Base-by-base conservation (phyloP, 139 green algal genomes). In the Tetratostichococcus sp. region DNA sequence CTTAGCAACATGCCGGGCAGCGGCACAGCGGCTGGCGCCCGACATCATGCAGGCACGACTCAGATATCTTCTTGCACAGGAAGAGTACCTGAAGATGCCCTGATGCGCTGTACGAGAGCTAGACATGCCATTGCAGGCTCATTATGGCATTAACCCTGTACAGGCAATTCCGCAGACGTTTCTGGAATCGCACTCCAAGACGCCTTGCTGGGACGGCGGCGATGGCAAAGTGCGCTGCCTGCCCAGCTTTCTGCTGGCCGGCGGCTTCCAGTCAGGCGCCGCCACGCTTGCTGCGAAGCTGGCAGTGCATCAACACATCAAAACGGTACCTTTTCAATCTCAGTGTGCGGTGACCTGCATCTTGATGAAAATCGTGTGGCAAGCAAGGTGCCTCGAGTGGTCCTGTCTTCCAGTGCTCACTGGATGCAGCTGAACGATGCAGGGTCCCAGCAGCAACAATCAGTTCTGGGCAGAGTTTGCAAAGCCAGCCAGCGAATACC, bases 391-490 rank as follows among this genome's bases (percentile, higher is more conserved):
- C n/a, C n/a, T n/a, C n/a, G n/a, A n/a, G n/a, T n/a, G n/a, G n/a
- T n/a, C n/a, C n/a, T n/a, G n/a, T n/a, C n/a, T n/a, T n/a, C n/a
- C n/a, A n/a, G n/a, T n/a, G n/a, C n/a, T n/a, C n/a, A n/a, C n/a
- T n/a, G n/a, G n/a, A n/a, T n/a, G n/a, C n/a, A n/a, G n/a, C n/a
- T n/a, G n/a, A n/a, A n/a, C 19, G 17, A 17, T 17, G 19, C 50
- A 62, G 50, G 50, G 50, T 8, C 50, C 50, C 14, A 62, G 50
- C 50, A 62, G 50, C 19, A 26, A 23, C 11, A n/a, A 8, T 2
- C 50, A 62, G 50, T 62, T 62, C 19, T 62, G 14, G 77, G 81
- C 68, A 5, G 81, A 86, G 68, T 71, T 79, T 14, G 75, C 57
- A 33, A 86, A 86, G 67, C 23, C 35, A 31, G 78, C 79, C 70